Conservation (phyloP, 2,329 filamentous ascomycete genomes). For the Aspergillus sojae region DNA sequence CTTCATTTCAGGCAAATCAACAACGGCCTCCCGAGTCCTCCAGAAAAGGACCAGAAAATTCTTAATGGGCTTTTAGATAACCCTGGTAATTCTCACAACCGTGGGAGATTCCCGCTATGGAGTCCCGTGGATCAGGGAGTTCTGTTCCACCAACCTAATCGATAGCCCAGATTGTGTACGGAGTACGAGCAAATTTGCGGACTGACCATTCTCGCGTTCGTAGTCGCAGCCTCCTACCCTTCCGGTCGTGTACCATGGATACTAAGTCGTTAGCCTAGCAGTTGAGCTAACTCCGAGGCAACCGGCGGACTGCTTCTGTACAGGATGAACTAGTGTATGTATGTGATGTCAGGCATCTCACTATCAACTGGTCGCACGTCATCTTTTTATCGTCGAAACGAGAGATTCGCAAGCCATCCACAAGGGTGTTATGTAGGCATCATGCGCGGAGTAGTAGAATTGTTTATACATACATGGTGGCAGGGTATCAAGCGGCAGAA, state of each 20-base stretch:
- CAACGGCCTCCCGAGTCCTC: background rate
- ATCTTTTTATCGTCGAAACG: background rate
- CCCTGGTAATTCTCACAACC: conserved; percentile 9
- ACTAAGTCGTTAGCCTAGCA: background rate
- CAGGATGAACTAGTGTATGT: conserved; percentile 5
- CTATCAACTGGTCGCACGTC: conserved; percentile 6
- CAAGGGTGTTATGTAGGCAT: background rate
- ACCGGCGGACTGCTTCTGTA: background rate
- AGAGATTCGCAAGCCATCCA: conserved; percentile 10
- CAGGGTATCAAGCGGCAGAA: background rate
- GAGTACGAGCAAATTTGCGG: conserved; percentile 7
- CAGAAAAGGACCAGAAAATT: background rate
- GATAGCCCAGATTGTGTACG: conserved; percentile 16
- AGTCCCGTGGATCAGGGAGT: conserved; percentile 22
- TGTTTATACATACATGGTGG: background rate
- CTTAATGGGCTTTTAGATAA: background rate
- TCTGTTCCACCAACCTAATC: conserved; percentile 24
- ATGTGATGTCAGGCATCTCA: conserved; percentile 17
- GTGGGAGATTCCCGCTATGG: conserved; percentile 22
- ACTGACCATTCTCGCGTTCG: conserved; percentile 7
- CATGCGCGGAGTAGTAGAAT: background rate
- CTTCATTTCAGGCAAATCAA: background rate
- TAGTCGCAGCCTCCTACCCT: conserved; percentile 8
- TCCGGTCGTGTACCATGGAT: conserved; percentile 11
- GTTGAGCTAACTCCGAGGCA: background rate